A percentile compares a stretch with the other conserved stretches of the same genome.
Evolutionary conservation across 1,284 basidiomycete species (phyloP).

Genomic region (Microbotryum lychnidis-dioicae): DNA sequence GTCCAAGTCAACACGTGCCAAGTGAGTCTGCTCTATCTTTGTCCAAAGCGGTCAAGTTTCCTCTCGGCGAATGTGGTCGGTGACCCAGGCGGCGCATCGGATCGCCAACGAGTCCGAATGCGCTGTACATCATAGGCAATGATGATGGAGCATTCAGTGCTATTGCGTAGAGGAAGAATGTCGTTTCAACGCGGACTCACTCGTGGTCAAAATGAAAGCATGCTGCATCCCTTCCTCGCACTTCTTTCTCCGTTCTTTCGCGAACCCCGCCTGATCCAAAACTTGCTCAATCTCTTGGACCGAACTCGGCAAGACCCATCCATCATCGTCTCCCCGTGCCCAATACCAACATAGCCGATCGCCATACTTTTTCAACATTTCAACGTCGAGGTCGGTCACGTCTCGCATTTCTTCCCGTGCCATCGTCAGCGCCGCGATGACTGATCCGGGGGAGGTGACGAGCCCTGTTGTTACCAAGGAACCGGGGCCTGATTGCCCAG

Average conservation of each 20-base stretch:
- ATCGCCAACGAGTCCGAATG: conserved; percentile 16
- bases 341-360: conserved; percentile 23
- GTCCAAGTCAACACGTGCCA: too few relatives aligned
- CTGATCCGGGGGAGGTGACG: conserved; percentile 19
- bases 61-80: conserved; percentile 11
- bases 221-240: conserved; percentile 29
- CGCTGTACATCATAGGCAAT: not conserved
- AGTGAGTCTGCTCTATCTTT: too few relatives aligned
- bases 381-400: conserved; percentile 16
- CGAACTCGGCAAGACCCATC: conserved; percentile 20
- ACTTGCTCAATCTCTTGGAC: conserved; percentile 18
- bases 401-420: conserved; percentile 21
- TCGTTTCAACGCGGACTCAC: not conserved
- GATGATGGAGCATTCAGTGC: too few relatives aligned
- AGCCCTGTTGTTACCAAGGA: conserved; percentile 7
- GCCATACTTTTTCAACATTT: conserved; percentile 4
- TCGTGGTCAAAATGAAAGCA: conserved; percentile 21
- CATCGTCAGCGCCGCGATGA: conserved; percentile 22
- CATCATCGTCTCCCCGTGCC: conserved; percentile 14
- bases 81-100: conserved; percentile 23
- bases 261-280: conserved; percentile 13
- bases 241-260: conserved; percentile 9
- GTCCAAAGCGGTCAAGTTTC: too few relatives aligned
- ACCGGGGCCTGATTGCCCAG: conserved; percentile 9
- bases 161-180: too few relatives aligned